Base-by-base conservation (phyloP, 208 protist genomes). In the Sergeia podlipaevii region DNA sequence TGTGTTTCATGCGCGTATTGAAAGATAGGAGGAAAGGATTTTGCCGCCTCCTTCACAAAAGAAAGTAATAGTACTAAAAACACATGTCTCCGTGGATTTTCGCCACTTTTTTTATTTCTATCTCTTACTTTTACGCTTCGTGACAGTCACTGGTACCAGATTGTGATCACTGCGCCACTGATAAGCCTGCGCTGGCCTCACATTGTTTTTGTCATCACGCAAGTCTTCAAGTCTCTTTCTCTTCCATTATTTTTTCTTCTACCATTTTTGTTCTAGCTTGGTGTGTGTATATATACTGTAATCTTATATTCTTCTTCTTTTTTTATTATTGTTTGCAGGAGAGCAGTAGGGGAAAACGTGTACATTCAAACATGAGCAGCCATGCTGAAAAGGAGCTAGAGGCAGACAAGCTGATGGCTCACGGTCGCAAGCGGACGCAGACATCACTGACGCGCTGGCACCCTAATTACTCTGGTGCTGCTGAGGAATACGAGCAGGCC, bases 401-500 rank as follows among this genome's bases (percentile, higher is more conserved):
- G 33, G 85, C 78, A 18, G 76, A 78, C 21, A 60, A 43, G 37
- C 67, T 84, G 30, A 76, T 88, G 75, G 47, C 57, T 36, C 55
- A 63, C 28, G 85, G 51, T 23, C 74, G 72, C 44, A 85, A 87
- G 52, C 72, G 81, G 36, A 45, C 58, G 6, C 42, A 86, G 38
- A 88, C 77, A 38, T 56, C 42, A 15, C 44, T 89, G 10, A 71
- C 85, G 27, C 66, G 75, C 42, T 63, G 72, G 47, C 78, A 71
- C 32, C 55, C 77, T 33, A 69, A 86, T 60, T 84, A 81, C 67
- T 68, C 70, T 30, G 48, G 42, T 29, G 85, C 81, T 8, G 85
- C 77, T 0, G 72, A 67, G 17, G 80, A 85, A 24, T 91, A 77
- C 36, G 80, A 90, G 27, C 74, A 77, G 20, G 85, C 85, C 1